A percentile compares a stretch with the other conserved stretches of the same genome.
Evolutionary conservation across 352 stramenopile genomes (phyloP).

Genomic region (Pythium coloratum): DNA sequence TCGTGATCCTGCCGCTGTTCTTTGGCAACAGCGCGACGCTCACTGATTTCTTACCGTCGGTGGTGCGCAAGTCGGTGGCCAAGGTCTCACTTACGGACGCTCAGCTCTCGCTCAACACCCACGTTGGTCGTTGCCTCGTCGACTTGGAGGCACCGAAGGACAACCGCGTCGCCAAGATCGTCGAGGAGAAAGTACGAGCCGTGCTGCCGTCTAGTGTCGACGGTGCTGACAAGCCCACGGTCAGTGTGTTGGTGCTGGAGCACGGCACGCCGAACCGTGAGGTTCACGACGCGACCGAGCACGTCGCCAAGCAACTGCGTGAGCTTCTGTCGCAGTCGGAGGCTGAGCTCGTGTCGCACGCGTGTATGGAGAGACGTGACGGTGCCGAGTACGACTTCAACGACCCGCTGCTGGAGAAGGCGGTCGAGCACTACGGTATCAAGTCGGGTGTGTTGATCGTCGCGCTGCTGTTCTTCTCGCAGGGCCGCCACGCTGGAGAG

Average conservation of each 20-base stretch:
- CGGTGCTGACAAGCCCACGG: constrained; percentile 19
- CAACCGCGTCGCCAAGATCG: constrained; percentile 61
- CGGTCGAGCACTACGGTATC: constrained; percentile 65
- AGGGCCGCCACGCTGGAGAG: constrained; percentile 67
- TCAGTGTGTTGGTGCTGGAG: constrained; percentile 74
- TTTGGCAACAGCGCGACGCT: constrained; percentile 76
- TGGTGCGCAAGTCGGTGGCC: constrained; percentile 48
- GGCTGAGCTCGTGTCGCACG: constrained; percentile 51
- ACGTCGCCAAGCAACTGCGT: constrained; percentile 59
- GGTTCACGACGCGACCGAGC: constrained; percentile 65
- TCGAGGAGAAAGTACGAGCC: constrained; percentile 50
- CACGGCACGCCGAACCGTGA: constrained; percentile 69
- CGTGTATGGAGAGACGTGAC: constrained; percentile 80
- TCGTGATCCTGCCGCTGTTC: constrained; percentile 79
- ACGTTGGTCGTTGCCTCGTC: constrained; percentile 60
- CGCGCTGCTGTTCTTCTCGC: constrained; percentile 76
- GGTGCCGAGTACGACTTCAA: constrained; percentile 78
- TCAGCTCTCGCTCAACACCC: constrained; percentile 29
- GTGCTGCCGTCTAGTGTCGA: constrained; percentile 30
- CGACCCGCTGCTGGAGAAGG: constrained; percentile 68
- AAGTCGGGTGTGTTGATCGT: constrained; percentile 61
- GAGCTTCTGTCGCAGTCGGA: constrained; percentile 28
- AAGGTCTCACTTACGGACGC: constrained; percentile 8
- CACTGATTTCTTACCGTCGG: constrained; percentile 70
- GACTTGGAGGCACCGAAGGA: constrained; percentile 45